Percentiles rank a stretch among this genome's conserved stretches.
Conservation (phyloP, 805 yeast species). For the Cyberlindnera petersonii region DNA sequence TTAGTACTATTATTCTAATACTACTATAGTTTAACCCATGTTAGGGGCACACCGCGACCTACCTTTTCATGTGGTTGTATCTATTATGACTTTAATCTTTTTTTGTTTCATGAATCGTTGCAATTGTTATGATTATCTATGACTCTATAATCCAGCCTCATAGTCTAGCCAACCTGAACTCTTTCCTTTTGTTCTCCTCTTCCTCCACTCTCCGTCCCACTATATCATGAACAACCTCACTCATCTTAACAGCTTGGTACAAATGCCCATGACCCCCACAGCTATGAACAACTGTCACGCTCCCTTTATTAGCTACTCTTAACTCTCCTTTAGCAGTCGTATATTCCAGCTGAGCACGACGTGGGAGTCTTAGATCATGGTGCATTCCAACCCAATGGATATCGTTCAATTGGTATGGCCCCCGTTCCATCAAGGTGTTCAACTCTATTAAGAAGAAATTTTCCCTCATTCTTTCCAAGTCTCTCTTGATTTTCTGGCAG, state of each 20-base stretch:
- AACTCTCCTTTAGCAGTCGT: no score
- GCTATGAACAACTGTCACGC: not conserved
- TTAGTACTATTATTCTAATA: no score
- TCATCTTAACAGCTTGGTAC: not conserved
- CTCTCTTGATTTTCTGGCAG: not conserved
- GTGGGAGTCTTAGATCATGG: slow-evolving; percentile 8
- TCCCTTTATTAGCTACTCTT: not conserved
- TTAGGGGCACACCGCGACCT: no score
- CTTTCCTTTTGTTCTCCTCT: no score
- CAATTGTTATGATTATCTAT: no score
- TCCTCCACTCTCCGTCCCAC: not conserved
- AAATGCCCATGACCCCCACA: not conserved
- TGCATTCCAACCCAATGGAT: slow-evolving; percentile 11
- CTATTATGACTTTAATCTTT: not conserved
- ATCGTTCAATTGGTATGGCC: slow-evolving; percentile 3
- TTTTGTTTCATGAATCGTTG: not conserved
- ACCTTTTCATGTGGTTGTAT: no score
- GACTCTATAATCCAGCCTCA: not conserved
- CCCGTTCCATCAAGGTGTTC: no score
- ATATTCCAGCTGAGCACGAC: slow-evolving; percentile 1
- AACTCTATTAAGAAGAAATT: not conserved
- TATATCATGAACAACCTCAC: not conserved
- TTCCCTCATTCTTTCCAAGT: slow-evolving; percentile 1
- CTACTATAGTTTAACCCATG: no score
- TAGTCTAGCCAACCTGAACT: not conserved